Evolutionary conservation across 208 protist genomes (phyloP).

Genomic region (Leishmania major): DNA sequence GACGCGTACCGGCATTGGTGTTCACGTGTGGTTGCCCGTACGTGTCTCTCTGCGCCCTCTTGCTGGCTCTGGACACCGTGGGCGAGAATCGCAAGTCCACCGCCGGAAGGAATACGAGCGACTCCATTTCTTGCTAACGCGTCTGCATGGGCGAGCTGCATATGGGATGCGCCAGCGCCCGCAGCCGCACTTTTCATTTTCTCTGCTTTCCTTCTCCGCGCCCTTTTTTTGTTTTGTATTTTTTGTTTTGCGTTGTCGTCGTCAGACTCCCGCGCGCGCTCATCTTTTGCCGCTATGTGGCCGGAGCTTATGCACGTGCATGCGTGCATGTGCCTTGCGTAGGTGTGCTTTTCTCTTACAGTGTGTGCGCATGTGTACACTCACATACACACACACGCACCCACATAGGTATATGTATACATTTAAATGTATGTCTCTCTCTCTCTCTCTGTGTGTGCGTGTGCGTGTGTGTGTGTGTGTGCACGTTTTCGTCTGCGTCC

Average conservation of each 20-base stretch:
- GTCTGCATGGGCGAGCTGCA: not conserved
- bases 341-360: not conserved
- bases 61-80: not conserved
- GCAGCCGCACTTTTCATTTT: not conserved
- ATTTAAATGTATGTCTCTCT: not conserved
- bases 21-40: not conserved
- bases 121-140: not conserved
- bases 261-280: not conserved
- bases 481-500: not conserved
- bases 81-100: not conserved
- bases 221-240: not conserved
- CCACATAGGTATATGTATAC: too few species aligned
- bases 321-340: not conserved
- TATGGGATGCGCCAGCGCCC: not conserved
- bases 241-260: not conserved
- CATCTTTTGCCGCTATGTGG: not conserved
- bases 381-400: not conserved
- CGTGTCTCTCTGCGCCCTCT: not conserved
- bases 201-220: not conserved
- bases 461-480: not conserved
- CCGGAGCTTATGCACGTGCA: not conserved
- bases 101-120: not conserved
- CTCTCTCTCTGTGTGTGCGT: not conserved
- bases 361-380: not conserved
- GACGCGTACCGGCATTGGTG: not conserved